These are phyloP conservation scores for Blastocystis sp. DNA, from an alignment of 352 stramenopile genomes.

Conservation along the genomic window DNA sequence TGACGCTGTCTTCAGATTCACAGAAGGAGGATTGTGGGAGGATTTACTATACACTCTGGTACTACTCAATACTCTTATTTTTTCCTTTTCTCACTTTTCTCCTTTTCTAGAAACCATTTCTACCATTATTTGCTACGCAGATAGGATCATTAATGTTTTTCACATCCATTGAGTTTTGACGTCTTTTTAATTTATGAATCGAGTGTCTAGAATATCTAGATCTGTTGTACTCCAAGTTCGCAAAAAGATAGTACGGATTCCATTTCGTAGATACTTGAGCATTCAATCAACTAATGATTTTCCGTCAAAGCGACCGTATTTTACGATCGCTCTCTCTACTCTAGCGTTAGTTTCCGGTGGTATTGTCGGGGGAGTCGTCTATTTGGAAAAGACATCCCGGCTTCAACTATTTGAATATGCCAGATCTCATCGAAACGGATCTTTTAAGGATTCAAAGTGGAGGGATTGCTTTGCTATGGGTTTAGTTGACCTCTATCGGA, in stretches of 20 bases:
- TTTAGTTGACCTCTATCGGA: conserved; percentile 7
- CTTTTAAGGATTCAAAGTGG: neutral
- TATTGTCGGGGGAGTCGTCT: neutral
- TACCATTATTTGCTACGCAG: no score
- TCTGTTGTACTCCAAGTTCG: neutral
- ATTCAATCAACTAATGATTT: no score
- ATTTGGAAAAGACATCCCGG: neutral
- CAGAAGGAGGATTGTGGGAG: no score
- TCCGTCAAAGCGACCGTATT: no score
- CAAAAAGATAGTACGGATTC: neutral
- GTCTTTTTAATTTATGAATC: neutral
- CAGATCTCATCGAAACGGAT: neutral
- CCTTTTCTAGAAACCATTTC: no score
- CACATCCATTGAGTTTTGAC: no score
- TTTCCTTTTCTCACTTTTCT: no score
- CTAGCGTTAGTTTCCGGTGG: neutral
- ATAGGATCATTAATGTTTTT: no score
- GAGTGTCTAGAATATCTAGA: neutral
- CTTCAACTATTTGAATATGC: conserved; percentile 3
- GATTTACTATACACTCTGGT: no score
- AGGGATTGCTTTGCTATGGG: conserved; percentile 11
- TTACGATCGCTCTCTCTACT: neutral
- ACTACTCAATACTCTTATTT: no score
- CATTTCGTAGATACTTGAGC: neutral
- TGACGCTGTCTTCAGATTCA: no score